Evolutionary conservation across 2,329 filamentous ascomycete species (phyloP).

Genomic region (Lasiodiplodia theobromae): DNA sequence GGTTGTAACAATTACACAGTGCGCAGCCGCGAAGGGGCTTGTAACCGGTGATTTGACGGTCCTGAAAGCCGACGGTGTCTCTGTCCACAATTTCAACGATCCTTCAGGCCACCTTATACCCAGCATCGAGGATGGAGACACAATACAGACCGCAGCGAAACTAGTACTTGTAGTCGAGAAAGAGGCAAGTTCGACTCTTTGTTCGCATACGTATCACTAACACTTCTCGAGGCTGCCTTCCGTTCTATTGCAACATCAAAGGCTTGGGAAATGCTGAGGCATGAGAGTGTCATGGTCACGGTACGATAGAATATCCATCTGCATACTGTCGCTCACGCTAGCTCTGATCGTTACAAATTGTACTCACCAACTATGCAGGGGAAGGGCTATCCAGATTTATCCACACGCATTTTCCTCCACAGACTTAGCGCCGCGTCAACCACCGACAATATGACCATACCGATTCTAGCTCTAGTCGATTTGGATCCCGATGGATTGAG

Average conservation of each 20-base stretch:
- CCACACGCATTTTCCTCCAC: slow-evolving; percentile 70
- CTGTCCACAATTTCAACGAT: slow-evolving; percentile 44
- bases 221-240: slow-evolving; percentile 71
- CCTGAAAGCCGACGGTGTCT: slow-evolving; percentile 54
- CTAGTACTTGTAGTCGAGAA: slow-evolving; percentile 83
- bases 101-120: slow-evolving; percentile 67
- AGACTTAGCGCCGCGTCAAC: slow-evolving; percentile 45
- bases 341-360: slow-evolving; percentile 30
- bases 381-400: slow-evolving; percentile 82
- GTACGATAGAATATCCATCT: slow-evolving; percentile 49
- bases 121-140: slow-evolving; percentile 55
- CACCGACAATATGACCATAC: slow-evolving; percentile 41
- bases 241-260: slow-evolving; percentile 66
- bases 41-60: slow-evolving; percentile 66
- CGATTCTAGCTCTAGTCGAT: slow-evolving; percentile 72
- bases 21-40: slow-evolving; percentile 76
- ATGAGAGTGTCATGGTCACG: slow-evolving; percentile 72
- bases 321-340: neutral
- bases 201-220: neutral
- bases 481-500: slow-evolving; percentile 78
- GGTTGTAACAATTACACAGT: slow-evolving; percentile 52
- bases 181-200: slow-evolving; percentile 59
- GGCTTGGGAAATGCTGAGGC: slow-evolving; percentile 61
- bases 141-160: slow-evolving; percentile 57
- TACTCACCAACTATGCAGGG: slow-evolving; percentile 58